Evolutionary conservation across 345 rosid species (phyloP), one percentile per base, ranked within the genome.

Genomic region (Syzygium oleosum): DNA sequence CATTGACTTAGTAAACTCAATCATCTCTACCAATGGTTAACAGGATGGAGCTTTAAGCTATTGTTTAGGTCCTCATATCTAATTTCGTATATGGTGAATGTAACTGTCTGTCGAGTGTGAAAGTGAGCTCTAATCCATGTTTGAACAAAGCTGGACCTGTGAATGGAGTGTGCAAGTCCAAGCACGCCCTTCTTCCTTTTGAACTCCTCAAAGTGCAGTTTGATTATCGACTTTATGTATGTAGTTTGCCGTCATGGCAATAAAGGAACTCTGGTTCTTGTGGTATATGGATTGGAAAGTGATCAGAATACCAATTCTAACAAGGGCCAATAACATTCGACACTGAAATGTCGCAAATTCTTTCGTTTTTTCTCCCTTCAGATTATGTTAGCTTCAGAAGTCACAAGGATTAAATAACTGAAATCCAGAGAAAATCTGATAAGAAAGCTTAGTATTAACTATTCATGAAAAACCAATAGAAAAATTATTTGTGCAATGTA

Each of bases 161-260:
- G 34, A 61, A n/a, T 13, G 73, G 38, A 63, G 38, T 6, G 73
- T 63, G 73, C 73, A n/a, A 63, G 73, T 63, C 73, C 73, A 63
- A 63, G 73, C 38, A n/a, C 21, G 3, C 73, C 73, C 34, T 63
- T 31, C 73, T 63, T 63, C 38, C 73, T n/a, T 63, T 63, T 14
- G 73, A 63, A 63, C 38, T n/a, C 73, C 10, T 63, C 38, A 4
- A 63, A 29, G 73, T 88, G 92, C 86, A 89, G n/a, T 63, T n/a
- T 63, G 73, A 61, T n/a, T 63, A 2, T 61, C 73, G 9, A 61
- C 31, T n/a, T n/a, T n/a, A 15, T 61, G 34, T 61, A 61, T 15
- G 73, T n/a, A 61, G 73, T 61, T 27, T 61, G 73, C 9, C 73
- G 5, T 61, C 68, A 61, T 61, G 68, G 68, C 13, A 34, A 61